Percentiles rank a stretch among this genome's conserved stretches.
phyloP scores from a whole-genome alignment of 768 basidiomycete genomes.

The Russula dissimulans region DNA sequence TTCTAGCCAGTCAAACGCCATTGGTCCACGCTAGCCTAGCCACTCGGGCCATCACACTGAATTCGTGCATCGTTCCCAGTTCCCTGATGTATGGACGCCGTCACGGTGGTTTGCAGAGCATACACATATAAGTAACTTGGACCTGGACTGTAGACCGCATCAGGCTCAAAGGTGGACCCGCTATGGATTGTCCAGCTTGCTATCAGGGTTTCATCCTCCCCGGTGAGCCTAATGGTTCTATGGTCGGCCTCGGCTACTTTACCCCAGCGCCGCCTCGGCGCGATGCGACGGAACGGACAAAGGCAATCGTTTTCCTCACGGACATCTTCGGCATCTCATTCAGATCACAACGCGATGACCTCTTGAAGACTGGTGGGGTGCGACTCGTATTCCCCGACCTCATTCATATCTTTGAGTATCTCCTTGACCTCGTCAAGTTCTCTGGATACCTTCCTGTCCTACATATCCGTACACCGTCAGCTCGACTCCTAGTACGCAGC shows the following conservation, averaged over 20 bases:
- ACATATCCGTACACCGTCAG: background rate
- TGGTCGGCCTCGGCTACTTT: slow-evolving; percentile 39
- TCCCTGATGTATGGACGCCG: no score
- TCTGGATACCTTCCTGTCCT: background rate
- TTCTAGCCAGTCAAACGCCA: no score
- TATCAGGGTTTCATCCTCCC: slow-evolving; percentile 34
- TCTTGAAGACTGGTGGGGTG: background rate
- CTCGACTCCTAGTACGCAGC: background rate
- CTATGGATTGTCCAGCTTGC: slow-evolving; percentile 28
- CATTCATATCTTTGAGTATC: background rate
- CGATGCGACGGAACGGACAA: slow-evolving; percentile 20
- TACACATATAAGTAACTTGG: no score
- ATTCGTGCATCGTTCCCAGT: no score
- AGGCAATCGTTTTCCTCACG: slow-evolving; percentile 43
- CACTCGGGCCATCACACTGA: no score
- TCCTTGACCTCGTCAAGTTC: background rate
- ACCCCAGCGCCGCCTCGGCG: slow-evolving; percentile 22
- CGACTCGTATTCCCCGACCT: background rate
- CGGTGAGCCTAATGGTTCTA: slow-evolving; percentile 37
- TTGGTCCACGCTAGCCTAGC: no score
- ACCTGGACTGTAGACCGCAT: no score
- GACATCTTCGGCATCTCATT: slow-evolving; percentile 40
- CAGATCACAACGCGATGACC: background rate
- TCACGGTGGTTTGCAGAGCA: no score
- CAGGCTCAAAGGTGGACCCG: background rate